phyloP scores from a whole-genome alignment of 1,284 basidiomycete genomes.

The Wolfiporia cocos region DNA sequence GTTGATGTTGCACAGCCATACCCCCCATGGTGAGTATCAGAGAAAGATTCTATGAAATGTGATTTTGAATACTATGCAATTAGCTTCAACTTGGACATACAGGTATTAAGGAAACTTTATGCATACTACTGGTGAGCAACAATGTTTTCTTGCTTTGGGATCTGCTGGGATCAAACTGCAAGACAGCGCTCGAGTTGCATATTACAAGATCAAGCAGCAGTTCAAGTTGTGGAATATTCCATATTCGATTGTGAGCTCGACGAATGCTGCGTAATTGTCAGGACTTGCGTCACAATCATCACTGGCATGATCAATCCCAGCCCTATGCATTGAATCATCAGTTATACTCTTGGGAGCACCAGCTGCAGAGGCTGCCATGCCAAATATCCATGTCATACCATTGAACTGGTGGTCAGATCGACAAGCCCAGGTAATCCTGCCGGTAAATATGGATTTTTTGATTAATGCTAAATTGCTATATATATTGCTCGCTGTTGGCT shows the following conservation, averaged over 20 bases:
- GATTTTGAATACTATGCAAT: too few relatives aligned
- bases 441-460: too few relatives aligned
- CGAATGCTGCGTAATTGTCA: conserved; percentile 33
- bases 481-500: conserved; percentile 1
- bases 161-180: not conserved
- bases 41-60: too few relatives aligned
- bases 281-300: conserved; percentile 58
- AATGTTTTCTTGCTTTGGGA: too few relatives aligned
- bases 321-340: conserved; percentile 74
- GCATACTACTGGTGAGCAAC: conserved; percentile 85
- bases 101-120: conserved; percentile 67
- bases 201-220: conserved; percentile 83
- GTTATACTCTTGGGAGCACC: conserved; percentile 77
- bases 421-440: conserved; percentile 53
- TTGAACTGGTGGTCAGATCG: conserved; percentile 87
- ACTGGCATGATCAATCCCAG: conserved; percentile 69
- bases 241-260: conserved; percentile 70
- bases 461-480: too few relatives aligned
- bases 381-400: conserved; percentile 83
- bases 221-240: conserved; percentile 79
- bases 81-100: conserved; percentile 66
- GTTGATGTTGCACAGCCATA: too few relatives aligned
- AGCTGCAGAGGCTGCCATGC: conserved; percentile 85
- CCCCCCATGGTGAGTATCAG: too few relatives aligned
- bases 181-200: conserved; percentile 81